Conservation (phyloP, 148 eudicot genomes). For the Linanthus parryae region DNA sequence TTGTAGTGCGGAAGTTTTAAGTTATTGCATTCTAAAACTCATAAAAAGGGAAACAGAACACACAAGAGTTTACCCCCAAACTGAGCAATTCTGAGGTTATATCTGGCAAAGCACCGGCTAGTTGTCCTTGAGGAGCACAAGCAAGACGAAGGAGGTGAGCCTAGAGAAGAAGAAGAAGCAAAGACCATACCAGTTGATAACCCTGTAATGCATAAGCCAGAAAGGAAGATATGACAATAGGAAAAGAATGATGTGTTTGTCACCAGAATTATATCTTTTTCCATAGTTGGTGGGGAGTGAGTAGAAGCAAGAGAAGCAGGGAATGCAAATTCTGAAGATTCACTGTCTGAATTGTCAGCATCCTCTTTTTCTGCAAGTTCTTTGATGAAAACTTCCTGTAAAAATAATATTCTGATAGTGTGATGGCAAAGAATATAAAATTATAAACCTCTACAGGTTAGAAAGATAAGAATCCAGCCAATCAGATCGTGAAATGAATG, state of each 20-base stretch:
- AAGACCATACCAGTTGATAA: conserved; percentile 8
- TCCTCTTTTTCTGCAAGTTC: conserved; percentile 32
- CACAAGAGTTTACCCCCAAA: conserved; percentile 53
- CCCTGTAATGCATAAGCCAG: background rate
- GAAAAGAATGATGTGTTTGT: background rate
- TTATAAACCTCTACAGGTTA: background rate
- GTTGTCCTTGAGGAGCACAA: conserved; percentile 75
- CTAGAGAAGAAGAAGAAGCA: conserved; percentile 30
- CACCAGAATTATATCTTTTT: conserved; percentile 78
- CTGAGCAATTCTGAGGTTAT: conserved; percentile 69
- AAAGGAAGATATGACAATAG: background rate
- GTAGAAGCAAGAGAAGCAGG: conserved; percentile 32
- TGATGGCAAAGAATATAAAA: background rate
- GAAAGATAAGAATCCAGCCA: conserved; percentile 1
- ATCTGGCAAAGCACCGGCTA: conserved; percentile 75
- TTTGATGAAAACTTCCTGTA: conserved; percentile 35
- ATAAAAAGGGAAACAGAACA: conserved; percentile 2
- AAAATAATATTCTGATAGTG: conserved; percentile 15
- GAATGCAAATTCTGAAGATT: conserved; percentile 36
- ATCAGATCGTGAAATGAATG: background rate
- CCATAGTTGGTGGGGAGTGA: conserved; percentile 43
- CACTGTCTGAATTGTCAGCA: conserved; percentile 35
- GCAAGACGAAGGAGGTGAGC: conserved; percentile 97
- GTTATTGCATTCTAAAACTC: too few relatives aligned
- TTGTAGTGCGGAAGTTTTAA: too few relatives aligned